A percentile compares a stretch with the other conserved stretches of the same genome.
Evolutionary conservation across 768 basidiomycete species (phyloP).

Genomic region (Mycena metata): DNA sequence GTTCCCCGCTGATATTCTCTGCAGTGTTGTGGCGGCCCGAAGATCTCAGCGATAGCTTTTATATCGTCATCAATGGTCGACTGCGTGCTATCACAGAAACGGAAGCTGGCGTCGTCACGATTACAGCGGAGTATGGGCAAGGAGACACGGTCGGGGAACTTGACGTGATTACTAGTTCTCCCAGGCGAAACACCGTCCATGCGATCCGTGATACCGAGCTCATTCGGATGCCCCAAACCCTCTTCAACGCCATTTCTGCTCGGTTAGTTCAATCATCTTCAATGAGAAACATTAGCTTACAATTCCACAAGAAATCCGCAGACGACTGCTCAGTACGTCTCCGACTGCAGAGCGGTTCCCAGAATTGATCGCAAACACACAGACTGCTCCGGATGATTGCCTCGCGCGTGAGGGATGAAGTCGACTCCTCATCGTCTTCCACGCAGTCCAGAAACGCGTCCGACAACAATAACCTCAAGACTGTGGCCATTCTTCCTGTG

Average conservation of each 20-base stretch:
- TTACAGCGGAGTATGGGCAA: constrained; percentile 95
- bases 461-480: constrained; percentile 94
- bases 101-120: constrained; percentile 80
- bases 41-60: constrained; percentile 94
- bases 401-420: constrained; percentile 87
- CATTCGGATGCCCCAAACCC: constrained; percentile 95
- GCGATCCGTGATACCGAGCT: constrained; percentile 98
- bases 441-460: constrained; percentile 63
- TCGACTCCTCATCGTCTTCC: constrained; percentile 72
- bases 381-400: constrained; percentile 92
- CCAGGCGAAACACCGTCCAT: constrained; percentile 91
- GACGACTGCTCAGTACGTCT: constrained; percentile 82
- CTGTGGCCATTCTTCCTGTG: constrained; percentile 91
- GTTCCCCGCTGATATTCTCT: neutral
- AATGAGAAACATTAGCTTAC: neutral
- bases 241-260: constrained; percentile 97
- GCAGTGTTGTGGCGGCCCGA: constrained; percentile 89
- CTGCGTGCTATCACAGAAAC: constrained; percentile 90
- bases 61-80: constrained; percentile 98
- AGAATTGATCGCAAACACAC: neutral
- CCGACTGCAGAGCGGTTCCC: neutral
- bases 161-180: constrained; percentile 94
- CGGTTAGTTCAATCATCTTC: constrained; percentile 59
- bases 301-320: constrained; percentile 74
- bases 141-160: constrained; percentile 98